Conservation (phyloP, 2,329 filamentous ascomycete species). For the Alternaria alternata region DNA sequence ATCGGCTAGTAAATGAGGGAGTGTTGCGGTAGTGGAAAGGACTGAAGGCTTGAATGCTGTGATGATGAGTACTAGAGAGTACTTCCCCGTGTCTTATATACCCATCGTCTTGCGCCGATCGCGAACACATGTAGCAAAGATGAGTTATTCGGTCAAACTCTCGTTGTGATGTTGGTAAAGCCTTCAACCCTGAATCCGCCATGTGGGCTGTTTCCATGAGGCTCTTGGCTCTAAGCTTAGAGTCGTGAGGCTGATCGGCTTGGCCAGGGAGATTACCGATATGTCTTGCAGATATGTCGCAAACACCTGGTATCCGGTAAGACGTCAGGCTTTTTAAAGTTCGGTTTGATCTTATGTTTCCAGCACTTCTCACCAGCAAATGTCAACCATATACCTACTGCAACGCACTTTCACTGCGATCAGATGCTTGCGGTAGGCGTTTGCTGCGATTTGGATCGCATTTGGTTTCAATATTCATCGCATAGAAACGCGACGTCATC, state of each 20-base stretch:
- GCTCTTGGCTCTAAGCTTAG: not conserved
- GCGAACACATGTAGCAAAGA: not conserved
- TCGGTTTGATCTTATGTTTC: not conserved
- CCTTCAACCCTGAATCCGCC: not conserved
- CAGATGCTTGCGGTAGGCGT: not conserved
- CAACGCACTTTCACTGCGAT: not conserved
- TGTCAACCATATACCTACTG: not conserved
- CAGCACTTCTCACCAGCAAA: not conserved
- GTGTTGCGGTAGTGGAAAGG: not conserved
- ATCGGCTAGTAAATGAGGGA: not conserved
- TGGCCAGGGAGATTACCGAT: not conserved
- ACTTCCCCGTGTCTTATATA: slow-evolving; percentile 3
- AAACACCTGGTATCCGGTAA: not conserved
- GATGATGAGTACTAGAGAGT: not conserved
- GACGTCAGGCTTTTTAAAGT: not conserved
- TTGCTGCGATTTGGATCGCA: not conserved
- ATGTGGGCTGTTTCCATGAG: not conserved
- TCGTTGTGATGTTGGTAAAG: not conserved
- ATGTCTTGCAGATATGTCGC: not conserved
- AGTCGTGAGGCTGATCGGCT: not conserved
- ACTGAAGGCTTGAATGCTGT: not conserved
- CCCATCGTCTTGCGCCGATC: not conserved
- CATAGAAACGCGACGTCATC: not conserved
- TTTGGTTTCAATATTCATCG: not conserved
- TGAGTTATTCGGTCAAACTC: not conserved